Evolutionary conservation across 1,284 basidiomycete genomes (phyloP), one percentile per base, ranked within the genome.

Genomic region (Cryptococcus sp.): DNA sequence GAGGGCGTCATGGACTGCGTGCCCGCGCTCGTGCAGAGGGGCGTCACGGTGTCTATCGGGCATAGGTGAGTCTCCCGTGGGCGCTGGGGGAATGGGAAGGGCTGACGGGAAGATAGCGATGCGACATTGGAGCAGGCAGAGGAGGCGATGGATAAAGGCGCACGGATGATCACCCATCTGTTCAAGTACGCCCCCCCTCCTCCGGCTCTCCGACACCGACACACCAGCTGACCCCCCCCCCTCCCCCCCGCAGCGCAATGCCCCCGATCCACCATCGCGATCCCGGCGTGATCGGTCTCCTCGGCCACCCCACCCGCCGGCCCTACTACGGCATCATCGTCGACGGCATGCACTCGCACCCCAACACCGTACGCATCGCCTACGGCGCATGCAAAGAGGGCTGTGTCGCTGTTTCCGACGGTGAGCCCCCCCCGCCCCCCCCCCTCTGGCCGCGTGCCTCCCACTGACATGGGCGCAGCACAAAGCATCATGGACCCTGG

Each of bases 321-420:
- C 90, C 91, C 18, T 92, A 85, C 77, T 95, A 89, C 69, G 90
- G 88, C 53, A 78, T 94, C 58, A 95, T 95, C 60, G 90, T 91
- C 12, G 91, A 95, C 71, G 91, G 91, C 0, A 85, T 91, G 56
- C 91, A 95, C 73, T 88, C 85, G 24, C 91, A 94, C 75, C 91
- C 91, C 4, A 90, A 91, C 75, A 89, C 88, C 46, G 88, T 94
- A 52, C 81, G 89, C 65, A 80, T 94, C 58, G 91, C 91, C 1
- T 93, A 93, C 73, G 84, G 85, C 38, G 83, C 87, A 0, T 86
- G 87, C 65, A 87, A 88, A 1, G 85, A 89, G 12, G 88, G 90
- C 0, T 94, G 91, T 68, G 84, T 95, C 43, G 79, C 95, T 39
- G 87, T 94, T 52, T 92, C 90, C 0, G 91, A 95, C 77, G 89